phyloP scores from a whole-genome alignment of 1,284 basidiomycete species.

The Nidula niveotomentosa region DNA sequence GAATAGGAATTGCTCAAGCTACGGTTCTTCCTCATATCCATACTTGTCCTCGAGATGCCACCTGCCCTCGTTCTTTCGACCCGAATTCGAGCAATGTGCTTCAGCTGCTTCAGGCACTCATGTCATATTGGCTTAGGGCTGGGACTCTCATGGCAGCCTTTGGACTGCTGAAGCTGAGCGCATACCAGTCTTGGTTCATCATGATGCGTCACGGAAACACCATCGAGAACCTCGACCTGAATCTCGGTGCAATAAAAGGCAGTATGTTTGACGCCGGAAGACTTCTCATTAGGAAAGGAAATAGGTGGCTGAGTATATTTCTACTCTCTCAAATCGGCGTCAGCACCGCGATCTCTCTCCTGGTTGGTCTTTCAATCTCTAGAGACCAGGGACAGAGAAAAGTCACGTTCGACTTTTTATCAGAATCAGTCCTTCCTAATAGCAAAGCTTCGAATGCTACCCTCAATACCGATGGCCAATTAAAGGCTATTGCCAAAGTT shows the following conservation, averaged over 20 bases:
- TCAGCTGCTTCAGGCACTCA: slow-evolving; percentile 9
- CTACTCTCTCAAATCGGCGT: slow-evolving; percentile 7
- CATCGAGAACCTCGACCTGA: slow-evolving; percentile 10
- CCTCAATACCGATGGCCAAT: slow-evolving; percentile 10
- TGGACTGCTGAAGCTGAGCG: slow-evolving; percentile 9
- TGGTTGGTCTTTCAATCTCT: slow-evolving; percentile 9
- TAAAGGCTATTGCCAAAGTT: slow-evolving; percentile 10
- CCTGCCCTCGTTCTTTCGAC: slow-evolving; percentile 9
- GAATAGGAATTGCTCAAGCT: slow-evolving; percentile 8
- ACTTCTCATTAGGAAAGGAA: slow-evolving; percentile 7
- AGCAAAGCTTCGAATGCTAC: neutral
- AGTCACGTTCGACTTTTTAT: slow-evolving; percentile 4
- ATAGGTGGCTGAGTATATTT: slow-evolving; percentile 8
- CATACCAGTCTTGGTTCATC: slow-evolving; percentile 13
- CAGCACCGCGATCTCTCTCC: slow-evolving; percentile 6
- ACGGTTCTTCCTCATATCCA: slow-evolving; percentile 7
- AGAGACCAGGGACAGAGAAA: slow-evolving; percentile 1
- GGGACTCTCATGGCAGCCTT: slow-evolving; percentile 8
- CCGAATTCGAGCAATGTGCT: slow-evolving; percentile 9
- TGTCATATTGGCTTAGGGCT: slow-evolving; percentile 12
- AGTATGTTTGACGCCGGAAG: slow-evolving; percentile 7
- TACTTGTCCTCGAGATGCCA: slow-evolving; percentile 8
- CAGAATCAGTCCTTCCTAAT: slow-evolving; percentile 6
- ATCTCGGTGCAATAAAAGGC: slow-evolving; percentile 11
- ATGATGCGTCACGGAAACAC: slow-evolving; percentile 13